Conservation (phyloP, 768 basidiomycete genomes). For the Termitomyces heimii region DNA sequence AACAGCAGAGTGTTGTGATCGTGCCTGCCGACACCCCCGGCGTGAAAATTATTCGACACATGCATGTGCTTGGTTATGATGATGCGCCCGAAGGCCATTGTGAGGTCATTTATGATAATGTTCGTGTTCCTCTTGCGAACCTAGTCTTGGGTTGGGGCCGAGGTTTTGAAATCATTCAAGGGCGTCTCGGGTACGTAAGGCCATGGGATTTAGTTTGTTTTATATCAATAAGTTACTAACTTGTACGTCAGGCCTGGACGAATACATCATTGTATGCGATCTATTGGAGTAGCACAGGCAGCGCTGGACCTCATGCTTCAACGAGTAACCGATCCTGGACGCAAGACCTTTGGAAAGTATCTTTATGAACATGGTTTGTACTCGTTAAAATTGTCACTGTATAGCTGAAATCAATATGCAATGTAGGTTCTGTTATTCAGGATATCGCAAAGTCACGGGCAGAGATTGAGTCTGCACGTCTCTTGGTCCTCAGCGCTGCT, state of each 20-base stretch:
- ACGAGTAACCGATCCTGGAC: constrained; percentile 85
- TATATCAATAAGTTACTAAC: background rate
- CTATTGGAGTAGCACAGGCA: constrained; percentile 81
- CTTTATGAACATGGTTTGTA: constrained; percentile 81
- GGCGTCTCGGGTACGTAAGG: constrained; percentile 73
- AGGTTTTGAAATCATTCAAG: constrained; percentile 98
- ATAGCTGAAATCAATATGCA: background rate
- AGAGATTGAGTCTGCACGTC: constrained; percentile 83
- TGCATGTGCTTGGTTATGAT: constrained; percentile 92
- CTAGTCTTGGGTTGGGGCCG: constrained; percentile 89
- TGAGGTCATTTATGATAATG: constrained; percentile 92
- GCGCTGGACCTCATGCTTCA: constrained; percentile 86
- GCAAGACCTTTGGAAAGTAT: constrained; percentile 93
- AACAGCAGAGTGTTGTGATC: constrained; percentile 90
- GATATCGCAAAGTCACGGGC: constrained; percentile 91
- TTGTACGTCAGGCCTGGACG: constrained; percentile 68
- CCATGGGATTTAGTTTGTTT: background rate
- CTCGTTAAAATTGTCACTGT: background rate
- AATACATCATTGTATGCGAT: constrained; percentile 97
- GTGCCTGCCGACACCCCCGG: constrained; percentile 88
- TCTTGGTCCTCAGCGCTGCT: constrained; percentile 91
- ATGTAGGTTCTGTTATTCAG: constrained; percentile 74
- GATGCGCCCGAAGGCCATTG: constrained; percentile 97
- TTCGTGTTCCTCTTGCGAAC: constrained; percentile 80
- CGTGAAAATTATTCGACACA: constrained; percentile 84